Evolutionary conservation across 306 rosid genomes (phyloP), one percentile per base, ranked within the genome.

Genomic region (Vigna reflexopilosa): DNA sequence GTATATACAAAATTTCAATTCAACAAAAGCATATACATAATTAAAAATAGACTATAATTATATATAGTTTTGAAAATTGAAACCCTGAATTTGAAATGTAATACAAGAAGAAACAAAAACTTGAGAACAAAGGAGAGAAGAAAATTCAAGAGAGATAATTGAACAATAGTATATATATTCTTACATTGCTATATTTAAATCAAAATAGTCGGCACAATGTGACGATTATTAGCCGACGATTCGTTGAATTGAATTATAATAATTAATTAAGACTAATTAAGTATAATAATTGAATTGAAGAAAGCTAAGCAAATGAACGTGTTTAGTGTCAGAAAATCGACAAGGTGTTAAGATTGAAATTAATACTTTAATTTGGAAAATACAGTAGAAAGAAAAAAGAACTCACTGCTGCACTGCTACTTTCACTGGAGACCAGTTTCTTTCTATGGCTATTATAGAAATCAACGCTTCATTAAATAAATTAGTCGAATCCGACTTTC

Each of bases 301-400:
- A 64, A 76, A 81, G 68, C 32, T 8, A 40, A 28, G 48, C 61
- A 75, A 45, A 80, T 14, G 56, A 67, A 57, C 71, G 28, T 48
- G 77, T 75, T 67, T 57, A 67, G 71, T 74, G 71, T 67, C 66
- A 81, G 58, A 81, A 75, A 61, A n/a, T 73, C 4, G 57, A 55
- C 34, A 47, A 47, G n/a, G 13, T 55, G 22, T 14, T 13, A 30
- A 56, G 36, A 56, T 45, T 56, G 44, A 66, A 66, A 67, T 67
- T 30, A 66, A 56, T 74, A 67, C 14, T 74, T 48, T 56, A 20
- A 57, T 42, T 42, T 36, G 54, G 48, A 36, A 71, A 52, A 45
- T 9, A 42, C 2, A 11, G 9, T 4, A 3, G 16, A 9, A 64
- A 30, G 22, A 9, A 64, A 26, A 26, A 30, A 54, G 8, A 63